Evolutionary conservation across 2,329 filamentous ascomycete species (phyloP).

Genomic region (Colletotrichum navitas): DNA sequence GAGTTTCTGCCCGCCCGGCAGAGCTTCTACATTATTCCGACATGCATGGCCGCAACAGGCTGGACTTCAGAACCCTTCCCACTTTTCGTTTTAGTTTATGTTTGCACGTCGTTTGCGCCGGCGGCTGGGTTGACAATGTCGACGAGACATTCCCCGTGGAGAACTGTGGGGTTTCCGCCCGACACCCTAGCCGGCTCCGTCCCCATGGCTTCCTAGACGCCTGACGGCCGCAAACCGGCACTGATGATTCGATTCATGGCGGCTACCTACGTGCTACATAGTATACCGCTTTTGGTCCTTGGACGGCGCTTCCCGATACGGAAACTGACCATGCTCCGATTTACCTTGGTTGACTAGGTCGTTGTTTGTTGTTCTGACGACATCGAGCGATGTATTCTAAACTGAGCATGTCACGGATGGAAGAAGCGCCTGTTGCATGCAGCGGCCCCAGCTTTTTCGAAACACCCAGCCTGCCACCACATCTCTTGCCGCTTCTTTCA

Average conservation of each 20-base stretch:
- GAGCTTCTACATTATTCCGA: background rate
- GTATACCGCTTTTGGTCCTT: background rate
- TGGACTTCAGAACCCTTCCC: background rate
- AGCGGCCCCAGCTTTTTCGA: slow-evolving; percentile 2
- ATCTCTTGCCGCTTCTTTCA: background rate
- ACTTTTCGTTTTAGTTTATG: background rate
- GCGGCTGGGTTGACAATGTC: slow-evolving; percentile 2
- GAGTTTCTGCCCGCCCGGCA: background rate
- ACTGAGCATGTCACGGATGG: slow-evolving; percentile 1
- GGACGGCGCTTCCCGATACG: background rate
- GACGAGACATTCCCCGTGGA: slow-evolving; percentile 19
- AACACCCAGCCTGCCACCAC: background rate
- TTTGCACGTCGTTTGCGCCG: background rate
- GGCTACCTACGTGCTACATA: background rate
- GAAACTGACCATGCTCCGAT: slow-evolving; percentile 17
- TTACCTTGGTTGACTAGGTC: slow-evolving; percentile 1
- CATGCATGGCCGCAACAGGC: background rate
- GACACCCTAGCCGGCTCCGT: slow-evolving; percentile 19
- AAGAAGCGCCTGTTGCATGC: background rate
- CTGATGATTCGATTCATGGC: background rate
- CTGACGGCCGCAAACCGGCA: slow-evolving; percentile 1
- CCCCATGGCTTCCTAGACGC: background rate
- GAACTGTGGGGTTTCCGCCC: slow-evolving; percentile 33
- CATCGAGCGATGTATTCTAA: background rate
- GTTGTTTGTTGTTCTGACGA: background rate